phyloP scores from a whole-genome alignment of 202 grass and related monocot genomes.

The Schoenoplectus triqueter region DNA sequence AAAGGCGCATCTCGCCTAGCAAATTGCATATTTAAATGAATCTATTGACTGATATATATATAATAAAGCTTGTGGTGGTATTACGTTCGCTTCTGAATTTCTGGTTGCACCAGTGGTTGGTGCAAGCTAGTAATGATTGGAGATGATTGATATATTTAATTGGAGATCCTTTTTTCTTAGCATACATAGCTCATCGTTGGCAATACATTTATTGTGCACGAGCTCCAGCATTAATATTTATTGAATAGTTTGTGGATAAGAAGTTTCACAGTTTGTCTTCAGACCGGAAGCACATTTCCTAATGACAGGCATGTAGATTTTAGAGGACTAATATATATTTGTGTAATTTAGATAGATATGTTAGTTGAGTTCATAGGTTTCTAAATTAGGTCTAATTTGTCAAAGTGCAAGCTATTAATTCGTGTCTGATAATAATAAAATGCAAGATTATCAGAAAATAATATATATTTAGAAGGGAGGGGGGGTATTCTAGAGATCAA shows the following conservation, averaged over 20 bases:
- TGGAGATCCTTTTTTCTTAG: background rate
- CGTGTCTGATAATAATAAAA: too few relatives aligned
- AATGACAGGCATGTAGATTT: background rate
- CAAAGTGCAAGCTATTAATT: too few relatives aligned
- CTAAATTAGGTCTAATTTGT: too few relatives aligned
- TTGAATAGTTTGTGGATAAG: conserved; percentile 6
- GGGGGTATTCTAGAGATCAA: too few relatives aligned
- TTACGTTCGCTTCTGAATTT: conserved; percentile 15
- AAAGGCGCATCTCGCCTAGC: background rate
- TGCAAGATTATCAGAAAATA: too few relatives aligned
- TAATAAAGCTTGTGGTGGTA: conserved; percentile 1
- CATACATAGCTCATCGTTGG: background rate
- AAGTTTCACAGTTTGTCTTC: background rate
- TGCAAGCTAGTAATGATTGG: conserved; percentile 15
- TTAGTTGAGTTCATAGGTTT: too few relatives aligned
- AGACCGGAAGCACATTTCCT: background rate
- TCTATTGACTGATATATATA: background rate
- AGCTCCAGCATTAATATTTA: background rate
- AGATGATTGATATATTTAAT: background rate
- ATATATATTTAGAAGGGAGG: too few relatives aligned
- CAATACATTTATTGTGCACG: background rate
- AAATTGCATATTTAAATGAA: conserved; percentile 10
- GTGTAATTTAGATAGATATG: too few relatives aligned
- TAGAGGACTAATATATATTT: too few relatives aligned
- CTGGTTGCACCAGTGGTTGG: background rate